These are phyloP conservation scores for Diplodia intermedia DNA, from an alignment of 2,329 filamentous ascomycete species.

Conservation along the genomic window DNA sequence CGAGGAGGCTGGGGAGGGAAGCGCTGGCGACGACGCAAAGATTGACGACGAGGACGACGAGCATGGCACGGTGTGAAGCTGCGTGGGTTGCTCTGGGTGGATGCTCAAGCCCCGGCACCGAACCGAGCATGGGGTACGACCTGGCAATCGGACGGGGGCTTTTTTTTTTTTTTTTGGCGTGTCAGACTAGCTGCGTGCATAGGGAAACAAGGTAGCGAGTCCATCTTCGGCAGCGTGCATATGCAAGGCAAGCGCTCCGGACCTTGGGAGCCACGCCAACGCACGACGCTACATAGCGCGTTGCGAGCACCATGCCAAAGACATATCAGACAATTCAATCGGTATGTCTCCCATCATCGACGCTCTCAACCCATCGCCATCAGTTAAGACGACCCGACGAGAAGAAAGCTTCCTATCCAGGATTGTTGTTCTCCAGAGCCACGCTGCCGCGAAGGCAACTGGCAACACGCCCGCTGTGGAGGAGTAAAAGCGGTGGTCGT, in stretches of 20 bases:
- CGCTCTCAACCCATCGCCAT: conserved; percentile 32
- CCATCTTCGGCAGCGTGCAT: background rate
- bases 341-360: conserved; percentile 34
- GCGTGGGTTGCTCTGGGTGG: no score
- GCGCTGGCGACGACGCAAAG: background rate
- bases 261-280: background rate
- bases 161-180: no score
- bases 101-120: background rate
- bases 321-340: no score
- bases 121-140: background rate
- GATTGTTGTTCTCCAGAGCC: conserved; percentile 33
- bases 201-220: background rate
- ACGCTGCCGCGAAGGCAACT: conserved; percentile 28
- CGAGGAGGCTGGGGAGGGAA: no score
- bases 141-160: background rate
- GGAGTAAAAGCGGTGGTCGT: conserved; percentile 33
- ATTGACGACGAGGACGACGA: background rate
- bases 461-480: conserved; percentile 34
- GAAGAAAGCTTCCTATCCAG: conserved; percentile 34
- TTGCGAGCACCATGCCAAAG: background rate
- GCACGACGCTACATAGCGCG: background rate
- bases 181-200: background rate
- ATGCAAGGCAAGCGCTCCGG: background rate
- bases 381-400: conserved; percentile 32
- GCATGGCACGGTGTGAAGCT: background rate